phyloP scores from a whole-genome alignment of 2,329 filamentous ascomycete species.

The Teratosphaeria zuluensis region DNA sequence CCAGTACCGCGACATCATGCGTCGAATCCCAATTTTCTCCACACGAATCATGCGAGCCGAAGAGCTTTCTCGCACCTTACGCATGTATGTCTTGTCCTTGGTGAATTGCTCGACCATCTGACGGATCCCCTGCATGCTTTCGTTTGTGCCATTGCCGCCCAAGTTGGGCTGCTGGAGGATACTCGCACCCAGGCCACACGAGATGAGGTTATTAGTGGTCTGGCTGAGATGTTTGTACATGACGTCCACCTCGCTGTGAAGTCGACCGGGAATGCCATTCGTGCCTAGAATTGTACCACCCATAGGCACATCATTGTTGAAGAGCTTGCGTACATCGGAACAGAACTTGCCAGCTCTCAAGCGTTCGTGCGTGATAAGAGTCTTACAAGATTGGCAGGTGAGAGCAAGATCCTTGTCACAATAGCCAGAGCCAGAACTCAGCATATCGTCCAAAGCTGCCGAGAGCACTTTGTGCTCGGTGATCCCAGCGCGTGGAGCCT shows the following conservation, averaged over 20 bases:
- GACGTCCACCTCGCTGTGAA: conserved; percentile 17
- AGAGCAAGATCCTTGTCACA: conserved; percentile 47
- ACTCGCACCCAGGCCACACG: conserved; percentile 33
- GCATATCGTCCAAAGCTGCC: conserved; percentile 26
- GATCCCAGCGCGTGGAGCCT: neutral
- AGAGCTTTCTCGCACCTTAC: conserved; percentile 22
- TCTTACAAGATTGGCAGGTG: conserved; percentile 44
- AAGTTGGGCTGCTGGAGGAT: conserved; percentile 20
- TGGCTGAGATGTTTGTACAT: conserved; percentile 1
- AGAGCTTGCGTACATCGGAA: conserved; percentile 43
- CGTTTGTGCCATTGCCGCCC: neutral
- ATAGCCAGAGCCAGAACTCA: conserved; percentile 44
- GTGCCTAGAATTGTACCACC: conserved; percentile 57
- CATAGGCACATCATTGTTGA: conserved; percentile 45
- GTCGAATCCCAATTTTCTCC: conserved; percentile 41
- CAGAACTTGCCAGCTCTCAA: conserved; percentile 55
- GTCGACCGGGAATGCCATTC: conserved; percentile 40
- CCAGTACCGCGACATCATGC: conserved; percentile 65
- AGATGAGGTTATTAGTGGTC: conserved; percentile 30
- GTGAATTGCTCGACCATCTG: conserved; percentile 41
- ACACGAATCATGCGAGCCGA: conserved; percentile 4
- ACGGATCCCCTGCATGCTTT: conserved; percentile 42
- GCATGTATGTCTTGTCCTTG: conserved; percentile 28
- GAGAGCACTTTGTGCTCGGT: conserved; percentile 9
- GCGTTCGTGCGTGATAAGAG: conserved; percentile 45